Evolutionary conservation across 768 basidiomycete species (phyloP).

Genomic region (Russula compacta): DNA sequence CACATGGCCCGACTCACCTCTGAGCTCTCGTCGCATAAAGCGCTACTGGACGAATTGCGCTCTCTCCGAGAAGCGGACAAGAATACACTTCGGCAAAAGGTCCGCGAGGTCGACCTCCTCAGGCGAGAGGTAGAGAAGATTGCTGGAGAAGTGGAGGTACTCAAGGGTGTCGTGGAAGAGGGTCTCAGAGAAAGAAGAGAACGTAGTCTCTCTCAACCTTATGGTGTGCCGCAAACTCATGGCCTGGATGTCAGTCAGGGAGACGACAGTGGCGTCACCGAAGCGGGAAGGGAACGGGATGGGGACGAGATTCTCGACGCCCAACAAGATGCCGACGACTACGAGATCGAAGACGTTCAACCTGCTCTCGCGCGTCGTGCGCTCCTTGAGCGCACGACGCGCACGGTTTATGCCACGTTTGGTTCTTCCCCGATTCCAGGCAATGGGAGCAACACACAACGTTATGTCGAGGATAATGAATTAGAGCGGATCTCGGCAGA

Average conservation of each 20-base stretch:
- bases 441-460: constrained; percentile 22
- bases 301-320: constrained; percentile 22
- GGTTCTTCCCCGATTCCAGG: constrained; percentile 31
- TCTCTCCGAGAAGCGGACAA: constrained; percentile 55
- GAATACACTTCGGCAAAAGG: constrained; percentile 46
- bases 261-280: neutral
- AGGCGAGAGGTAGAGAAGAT: constrained; percentile 72
- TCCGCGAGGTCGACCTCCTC: constrained; percentile 57
- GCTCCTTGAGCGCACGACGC: constrained; percentile 37
- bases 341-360: constrained; percentile 9
- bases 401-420: constrained; percentile 45
- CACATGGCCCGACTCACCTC: constrained; percentile 72
- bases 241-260: neutral
- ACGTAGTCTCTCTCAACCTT: constrained; percentile 28
- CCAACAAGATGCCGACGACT: constrained; percentile 21
- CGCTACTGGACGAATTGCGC: constrained; percentile 57
- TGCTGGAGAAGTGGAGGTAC: constrained; percentile 75
- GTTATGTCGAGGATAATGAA: constrained; percentile 49
- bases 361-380: constrained; percentile 13
- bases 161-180: constrained; percentile 82
- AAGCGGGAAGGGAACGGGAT: constrained; percentile 20
- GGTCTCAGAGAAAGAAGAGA: constrained; percentile 68
- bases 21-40: constrained; percentile 71
- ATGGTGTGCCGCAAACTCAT: neutral
- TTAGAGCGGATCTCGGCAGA: constrained; percentile 56